A percentile compares a stretch with the other conserved stretches of the same genome.
Evolutionary conservation across 441 rosid species (phyloP).

Genomic region (Corymbia citriodora): DNA sequence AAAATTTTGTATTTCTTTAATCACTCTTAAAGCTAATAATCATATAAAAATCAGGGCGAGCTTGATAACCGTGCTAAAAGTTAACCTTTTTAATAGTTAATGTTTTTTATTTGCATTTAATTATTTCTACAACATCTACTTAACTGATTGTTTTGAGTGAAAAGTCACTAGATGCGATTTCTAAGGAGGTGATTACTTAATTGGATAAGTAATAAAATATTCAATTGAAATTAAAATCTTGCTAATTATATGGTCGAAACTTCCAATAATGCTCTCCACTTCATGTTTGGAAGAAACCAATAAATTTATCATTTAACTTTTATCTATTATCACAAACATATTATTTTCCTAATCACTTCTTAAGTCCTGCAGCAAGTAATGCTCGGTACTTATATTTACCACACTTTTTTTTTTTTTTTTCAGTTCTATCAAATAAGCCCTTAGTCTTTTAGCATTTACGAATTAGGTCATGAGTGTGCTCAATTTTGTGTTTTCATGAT

Average conservation of each 20-base stretch:
- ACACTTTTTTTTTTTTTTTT: neutral
- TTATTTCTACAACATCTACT: neutral
- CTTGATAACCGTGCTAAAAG: neutral
- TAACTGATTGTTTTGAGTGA: neutral
- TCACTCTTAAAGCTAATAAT: neutral
- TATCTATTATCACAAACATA: neutral
- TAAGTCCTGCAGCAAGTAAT: neutral
- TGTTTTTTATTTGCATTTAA: neutral
- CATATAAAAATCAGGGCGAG: neutral
- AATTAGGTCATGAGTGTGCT: neutral
- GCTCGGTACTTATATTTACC: neutral
- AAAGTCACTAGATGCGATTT: neutral
- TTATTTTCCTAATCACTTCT: neutral
- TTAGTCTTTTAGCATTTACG: neutral
- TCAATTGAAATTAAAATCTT: neutral
- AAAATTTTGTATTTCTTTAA: neutral
- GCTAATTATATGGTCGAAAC: neutral
- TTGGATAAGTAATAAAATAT: neutral
- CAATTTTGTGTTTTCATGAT: neutral
- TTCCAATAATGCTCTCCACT: neutral
- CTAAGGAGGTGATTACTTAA: neutral
- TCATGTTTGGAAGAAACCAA: neutral
- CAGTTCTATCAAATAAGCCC: rapidly evolving
- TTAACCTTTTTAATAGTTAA: neutral
- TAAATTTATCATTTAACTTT: neutral